Evolutionary conservation across 2,329 filamentous ascomycete species (phyloP).

Genomic region (Sporothrix euskadiensis): DNA sequence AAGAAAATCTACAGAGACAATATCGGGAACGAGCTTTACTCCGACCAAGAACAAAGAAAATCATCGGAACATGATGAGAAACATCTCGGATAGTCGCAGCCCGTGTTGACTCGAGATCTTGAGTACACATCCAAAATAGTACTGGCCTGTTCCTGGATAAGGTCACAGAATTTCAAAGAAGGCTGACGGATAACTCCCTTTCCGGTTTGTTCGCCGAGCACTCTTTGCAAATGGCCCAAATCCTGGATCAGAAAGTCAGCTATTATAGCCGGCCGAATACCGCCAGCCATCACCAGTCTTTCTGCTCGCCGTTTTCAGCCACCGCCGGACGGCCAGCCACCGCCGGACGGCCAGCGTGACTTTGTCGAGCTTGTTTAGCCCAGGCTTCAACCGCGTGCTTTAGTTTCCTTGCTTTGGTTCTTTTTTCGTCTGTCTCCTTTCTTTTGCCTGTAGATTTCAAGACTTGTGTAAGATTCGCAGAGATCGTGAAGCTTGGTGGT

Average conservation of each 20-base stretch:
- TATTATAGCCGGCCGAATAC: background rate
- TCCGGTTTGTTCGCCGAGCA: no score
- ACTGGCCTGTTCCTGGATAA: background rate
- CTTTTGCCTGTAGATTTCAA: background rate
- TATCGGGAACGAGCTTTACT: background rate
- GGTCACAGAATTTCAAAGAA: background rate
- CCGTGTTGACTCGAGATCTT: background rate
- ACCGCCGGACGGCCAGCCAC: background rate
- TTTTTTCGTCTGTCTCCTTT: background rate
- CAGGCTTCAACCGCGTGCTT: background rate
- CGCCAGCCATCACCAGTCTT: background rate
- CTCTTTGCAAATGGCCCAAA: no score
- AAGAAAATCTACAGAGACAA: background rate
- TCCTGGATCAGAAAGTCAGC: background rate
- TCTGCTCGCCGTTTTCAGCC: background rate
- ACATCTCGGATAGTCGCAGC: background rate
- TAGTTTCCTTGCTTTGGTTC: background rate
- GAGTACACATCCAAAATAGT: background rate
- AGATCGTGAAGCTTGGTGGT: background rate
- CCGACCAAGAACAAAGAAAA: constrained; percentile 5
- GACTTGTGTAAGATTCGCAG: background rate
- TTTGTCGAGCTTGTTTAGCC: background rate
- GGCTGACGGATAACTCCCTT: no score
- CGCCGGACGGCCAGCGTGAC: background rate
- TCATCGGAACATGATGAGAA: background rate